Evolutionary conservation across 768 basidiomycete species (phyloP), one percentile per base, ranked within the genome.

Genomic region (Boletus sp.): DNA sequence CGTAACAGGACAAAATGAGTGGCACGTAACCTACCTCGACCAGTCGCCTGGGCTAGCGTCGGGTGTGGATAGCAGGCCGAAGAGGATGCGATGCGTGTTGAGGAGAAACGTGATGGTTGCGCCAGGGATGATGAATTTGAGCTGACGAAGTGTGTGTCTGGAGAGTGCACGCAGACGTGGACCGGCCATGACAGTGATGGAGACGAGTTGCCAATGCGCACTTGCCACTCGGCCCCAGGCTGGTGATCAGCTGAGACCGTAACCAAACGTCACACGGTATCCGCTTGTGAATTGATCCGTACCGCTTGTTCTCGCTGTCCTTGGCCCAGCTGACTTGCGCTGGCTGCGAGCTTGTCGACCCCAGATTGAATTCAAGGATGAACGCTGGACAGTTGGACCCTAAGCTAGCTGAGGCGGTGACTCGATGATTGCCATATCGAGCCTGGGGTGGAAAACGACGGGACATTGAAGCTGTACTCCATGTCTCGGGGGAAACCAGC

Each of bases 61-160:
- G 23, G 57, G 57, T 25, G 62, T 32, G 23, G 42, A 58, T 10
- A 74, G 48, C 27, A 85, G 64, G 37, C 62, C 61, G 69, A 75
- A 75, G 57, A 88, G 75, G 61, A 81, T 70, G 39, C 75, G 70
- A 34, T 82, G 67, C 11, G 84, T 84, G 32, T 78, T 76, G 30
- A 90, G 73, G 63, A 81, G 80, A 66, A 83, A 84, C 4, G 87
- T 88, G 63, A 84, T 58, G 38, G 71, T 63, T 2, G 75, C 83
- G 11, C 89, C 88, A n/a, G 89, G 88, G 11, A 90, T 63, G 43
- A 89, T 81, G 51, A 90, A 83, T 65, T 90, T 88, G 64, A 90
- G 79, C 73, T 90, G 88, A 47, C 80, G 78, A 52, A 81, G 65
- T 1, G 83, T 80, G 67, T 90, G 84, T 52, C 73, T 66, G 33